These are phyloP conservation scores for Verruconis gallopava DNA, from an alignment of 2,329 filamentous ascomycete genomes.

Conservation along the genomic window DNA sequence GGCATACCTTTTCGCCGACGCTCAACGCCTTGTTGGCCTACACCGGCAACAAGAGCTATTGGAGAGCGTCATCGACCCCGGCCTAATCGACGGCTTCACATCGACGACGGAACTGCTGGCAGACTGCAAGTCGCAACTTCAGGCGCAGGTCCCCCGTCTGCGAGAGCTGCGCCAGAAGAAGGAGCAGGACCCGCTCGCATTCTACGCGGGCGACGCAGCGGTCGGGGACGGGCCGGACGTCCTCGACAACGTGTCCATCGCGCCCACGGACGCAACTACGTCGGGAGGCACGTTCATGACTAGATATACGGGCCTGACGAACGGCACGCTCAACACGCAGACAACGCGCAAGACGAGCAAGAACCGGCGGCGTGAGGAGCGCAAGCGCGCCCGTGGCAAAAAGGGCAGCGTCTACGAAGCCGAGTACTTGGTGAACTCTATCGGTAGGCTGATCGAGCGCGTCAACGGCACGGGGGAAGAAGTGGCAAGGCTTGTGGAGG, in stretches of 20 bases:
- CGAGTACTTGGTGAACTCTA: slow-evolving; percentile 85
- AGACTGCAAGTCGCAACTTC: slow-evolving; percentile 78
- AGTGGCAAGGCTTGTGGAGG: slow-evolving; percentile 60
- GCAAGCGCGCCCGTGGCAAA: slow-evolving; percentile 86
- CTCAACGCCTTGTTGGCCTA: slow-evolving; percentile 62
- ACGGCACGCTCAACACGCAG: slow-evolving; percentile 57
- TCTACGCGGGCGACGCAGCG: slow-evolving; percentile 60
- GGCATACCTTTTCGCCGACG: slow-evolving; percentile 76
- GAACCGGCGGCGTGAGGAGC: slow-evolving; percentile 79
- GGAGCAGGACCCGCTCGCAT: slow-evolving; percentile 70
- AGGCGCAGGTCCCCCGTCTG: slow-evolving; percentile 75
- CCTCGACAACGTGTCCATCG: slow-evolving; percentile 85
- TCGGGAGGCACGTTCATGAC: slow-evolving; percentile 77
- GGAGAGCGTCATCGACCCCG: slow-evolving; percentile 56
- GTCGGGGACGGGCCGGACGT: slow-evolving; percentile 44
- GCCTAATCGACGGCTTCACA: slow-evolving; percentile 68
- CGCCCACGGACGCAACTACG: slow-evolving; percentile 72
- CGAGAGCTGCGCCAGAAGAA: slow-evolving; percentile 71
- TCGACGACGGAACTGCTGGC: slow-evolving; percentile 82
- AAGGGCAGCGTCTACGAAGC: slow-evolving; percentile 98
- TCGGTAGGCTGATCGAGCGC: slow-evolving; percentile 70
- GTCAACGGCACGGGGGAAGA: slow-evolving; percentile 63
- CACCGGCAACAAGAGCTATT: slow-evolving; percentile 51
- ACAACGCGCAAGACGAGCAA: slow-evolving; percentile 72
- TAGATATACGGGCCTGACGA: slow-evolving; percentile 64